Evolutionary conservation across 805 yeast species (phyloP), one percentile per base, ranked within the genome.

Genomic region (Sugiyamaella americana): DNA sequence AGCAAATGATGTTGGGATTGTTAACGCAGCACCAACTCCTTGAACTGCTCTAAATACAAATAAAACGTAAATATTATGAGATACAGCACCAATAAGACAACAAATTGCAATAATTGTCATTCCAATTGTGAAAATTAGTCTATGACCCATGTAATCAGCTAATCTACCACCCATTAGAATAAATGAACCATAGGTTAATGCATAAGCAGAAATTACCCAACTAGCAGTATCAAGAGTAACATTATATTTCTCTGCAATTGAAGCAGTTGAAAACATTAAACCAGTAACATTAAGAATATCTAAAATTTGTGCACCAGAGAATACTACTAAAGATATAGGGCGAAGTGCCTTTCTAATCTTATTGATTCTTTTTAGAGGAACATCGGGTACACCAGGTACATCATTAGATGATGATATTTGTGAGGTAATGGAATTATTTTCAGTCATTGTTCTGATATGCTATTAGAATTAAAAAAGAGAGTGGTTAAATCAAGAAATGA

Each of bases 191-290:
- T 72, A 54, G 0, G 76, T 71, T 11, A 73, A 52, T 1, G 75
- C 68, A 56, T 73, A 73, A 0, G 70, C 68, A 1, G 75, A 65
- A 3, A 73, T 48, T 0, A 67, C 67, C 78, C 78, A 73, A 3
- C 51, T 42, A 26, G 51, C 50, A 24, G 37, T 26, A n/a, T 41
- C 52, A 40, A 21, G 50, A 49, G 38, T 16, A 18, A 53, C 46
- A 30, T 45, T 34, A 41, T 56, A 58, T 37, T 44, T 55, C 13
- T 38, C 40, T 8, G 54, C 51, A 37, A 58, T 54, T 18, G 49
- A 50, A 10, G 40, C 48, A 10, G 50, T 50, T 17, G 53, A 49
- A 10, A 57, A 51, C 29, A 57, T 54, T 43, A 57, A 43, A 3
- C 59, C 59, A 19, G 60, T 53, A 16, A 57, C 51, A 46, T 57